A percentile compares a stretch with the other conserved stretches of the same genome.
Evolutionary conservation across 2,329 filamentous ascomycete genomes (phyloP).

Genomic region (Alternaria conjuncta): DNA sequence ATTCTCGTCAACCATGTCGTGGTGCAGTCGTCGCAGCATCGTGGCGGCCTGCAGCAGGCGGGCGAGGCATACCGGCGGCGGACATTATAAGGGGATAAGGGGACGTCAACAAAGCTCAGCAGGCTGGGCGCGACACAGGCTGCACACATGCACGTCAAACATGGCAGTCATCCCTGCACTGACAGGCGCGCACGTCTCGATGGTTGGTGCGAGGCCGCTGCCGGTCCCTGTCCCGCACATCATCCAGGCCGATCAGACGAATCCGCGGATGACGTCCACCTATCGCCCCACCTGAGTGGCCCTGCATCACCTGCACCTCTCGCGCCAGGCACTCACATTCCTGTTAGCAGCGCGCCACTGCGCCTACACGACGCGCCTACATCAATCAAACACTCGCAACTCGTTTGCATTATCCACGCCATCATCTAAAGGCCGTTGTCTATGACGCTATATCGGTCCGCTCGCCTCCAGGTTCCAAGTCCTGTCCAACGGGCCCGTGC

Average conservation of each 20-base stretch:
- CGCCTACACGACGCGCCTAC: not conserved
- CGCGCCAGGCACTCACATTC: not conserved
- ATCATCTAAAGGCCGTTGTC: constrained; percentile 6
- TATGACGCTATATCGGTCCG: constrained; percentile 22
- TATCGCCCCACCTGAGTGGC: constrained; percentile 19
- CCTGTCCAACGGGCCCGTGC: not conserved
- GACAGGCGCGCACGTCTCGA: constrained; percentile 16
- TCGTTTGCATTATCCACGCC: not conserved
- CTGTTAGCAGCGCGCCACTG: not conserved
- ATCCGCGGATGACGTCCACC: constrained; percentile 26
- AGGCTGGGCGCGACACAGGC: constrained; percentile 20
- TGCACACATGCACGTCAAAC: constrained; percentile 34
- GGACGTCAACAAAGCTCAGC: constrained; percentile 31
- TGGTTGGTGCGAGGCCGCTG: constrained; percentile 20
- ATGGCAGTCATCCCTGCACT: constrained; percentile 36
- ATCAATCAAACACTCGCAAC: not conserved
- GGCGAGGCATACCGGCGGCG: constrained; percentile 29
- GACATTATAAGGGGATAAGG: constrained; percentile 23
- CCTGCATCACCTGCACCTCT: constrained; percentile 25
- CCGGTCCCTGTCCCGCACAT: constrained; percentile 34
- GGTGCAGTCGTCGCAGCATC: constrained; percentile 40
- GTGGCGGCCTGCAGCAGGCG: constrained; percentile 20
- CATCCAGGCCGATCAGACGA: constrained; percentile 22
- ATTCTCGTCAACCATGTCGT: constrained; percentile 25
- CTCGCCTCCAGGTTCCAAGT: constrained; percentile 11